Percentiles rank a stretch among this genome's conserved stretches.
phyloP scores from a whole-genome alignment of 2,329 filamentous ascomycete genomes.

The Verticillium albo-atrum region DNA sequence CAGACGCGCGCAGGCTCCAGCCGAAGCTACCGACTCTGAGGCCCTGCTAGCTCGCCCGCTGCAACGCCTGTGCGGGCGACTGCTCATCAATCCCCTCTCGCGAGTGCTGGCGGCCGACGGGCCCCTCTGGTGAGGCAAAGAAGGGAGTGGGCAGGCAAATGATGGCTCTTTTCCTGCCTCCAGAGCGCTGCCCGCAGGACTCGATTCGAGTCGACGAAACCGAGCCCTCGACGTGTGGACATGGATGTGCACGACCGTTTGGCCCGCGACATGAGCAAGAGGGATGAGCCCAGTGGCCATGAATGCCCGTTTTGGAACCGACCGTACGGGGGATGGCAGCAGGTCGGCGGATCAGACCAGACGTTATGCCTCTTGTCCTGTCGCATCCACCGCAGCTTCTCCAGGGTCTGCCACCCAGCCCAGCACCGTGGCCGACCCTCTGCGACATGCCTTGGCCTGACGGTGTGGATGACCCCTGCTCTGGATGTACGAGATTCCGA shows the following conservation, averaged over 20 bases:
- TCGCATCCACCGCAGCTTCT: constrained; percentile 27
- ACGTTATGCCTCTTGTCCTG: constrained; percentile 27
- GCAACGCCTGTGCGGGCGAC: background rate
- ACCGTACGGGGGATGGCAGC: background rate
- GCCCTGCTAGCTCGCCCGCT: background rate
- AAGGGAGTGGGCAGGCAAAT: no score
- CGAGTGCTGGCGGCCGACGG: background rate
- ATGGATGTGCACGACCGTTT: background rate
- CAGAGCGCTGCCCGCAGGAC: background rate
- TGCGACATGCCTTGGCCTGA: constrained; percentile 38
- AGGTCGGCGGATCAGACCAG: constrained; percentile 23
- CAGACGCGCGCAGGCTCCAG: background rate
- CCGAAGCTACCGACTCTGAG: background rate
- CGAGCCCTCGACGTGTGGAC: background rate
- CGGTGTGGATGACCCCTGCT: constrained; percentile 28
- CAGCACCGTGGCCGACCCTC: constrained; percentile 9
- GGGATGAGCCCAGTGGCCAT: background rate
- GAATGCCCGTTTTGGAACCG: background rate
- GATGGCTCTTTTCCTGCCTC: no score
- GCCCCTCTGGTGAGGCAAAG: background rate
- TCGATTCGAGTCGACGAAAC: background rate
- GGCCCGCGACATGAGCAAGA: background rate
- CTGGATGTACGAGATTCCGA: constrained; percentile 26
- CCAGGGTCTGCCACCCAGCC: constrained; percentile 12
- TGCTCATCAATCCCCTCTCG: background rate